Percentiles rank a stretch among this genome's conserved stretches.
Evolutionary conservation across 2,329 filamentous ascomycete genomes (phyloP).

Genomic region (Trichoderma polysporum): DNA sequence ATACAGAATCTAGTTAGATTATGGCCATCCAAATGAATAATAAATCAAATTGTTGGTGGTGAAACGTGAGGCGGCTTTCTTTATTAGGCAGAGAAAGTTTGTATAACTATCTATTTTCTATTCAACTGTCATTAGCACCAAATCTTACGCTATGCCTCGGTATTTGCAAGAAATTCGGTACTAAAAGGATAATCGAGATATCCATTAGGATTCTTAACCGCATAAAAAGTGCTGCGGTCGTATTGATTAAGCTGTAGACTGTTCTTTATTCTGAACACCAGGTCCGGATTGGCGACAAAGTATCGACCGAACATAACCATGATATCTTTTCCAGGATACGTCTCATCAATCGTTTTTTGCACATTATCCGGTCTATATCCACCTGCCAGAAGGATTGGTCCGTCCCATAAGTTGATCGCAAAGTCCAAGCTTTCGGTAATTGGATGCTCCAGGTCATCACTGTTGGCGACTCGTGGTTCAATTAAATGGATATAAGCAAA

Average conservation of each 20-base stretch:
- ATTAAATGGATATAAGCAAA: not conserved
- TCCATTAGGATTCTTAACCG: conserved; percentile 23
- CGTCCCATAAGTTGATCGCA: conserved; percentile 29
- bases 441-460: conserved; percentile 6
- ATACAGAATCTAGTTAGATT: too few relatives aligned
- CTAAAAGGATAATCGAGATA: conserved; percentile 23
- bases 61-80: too few relatives aligned
- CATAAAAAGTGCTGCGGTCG: conserved; percentile 31
- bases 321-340: conserved; percentile 26
- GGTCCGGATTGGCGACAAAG: conserved; percentile 34
- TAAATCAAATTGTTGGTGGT: too few relatives aligned
- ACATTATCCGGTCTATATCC: conserved; percentile 28
- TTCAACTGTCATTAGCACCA: not conserved
- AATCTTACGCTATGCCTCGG: not conserved
- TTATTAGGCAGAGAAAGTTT: too few relatives aligned
- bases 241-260: conserved; percentile 29
- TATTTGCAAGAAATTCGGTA: not conserved
- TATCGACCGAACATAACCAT: conserved; percentile 29
- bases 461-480: not conserved
- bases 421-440: conserved; percentile 29
- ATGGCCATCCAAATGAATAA: too few relatives aligned
- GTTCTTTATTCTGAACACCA: conserved; percentile 31
- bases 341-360: conserved; percentile 22
- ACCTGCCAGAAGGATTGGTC: conserved; percentile 32
- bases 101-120: not conserved